Base-by-base conservation (phyloP, 345 rosid genomes). In the Carallia brachiata region DNA sequence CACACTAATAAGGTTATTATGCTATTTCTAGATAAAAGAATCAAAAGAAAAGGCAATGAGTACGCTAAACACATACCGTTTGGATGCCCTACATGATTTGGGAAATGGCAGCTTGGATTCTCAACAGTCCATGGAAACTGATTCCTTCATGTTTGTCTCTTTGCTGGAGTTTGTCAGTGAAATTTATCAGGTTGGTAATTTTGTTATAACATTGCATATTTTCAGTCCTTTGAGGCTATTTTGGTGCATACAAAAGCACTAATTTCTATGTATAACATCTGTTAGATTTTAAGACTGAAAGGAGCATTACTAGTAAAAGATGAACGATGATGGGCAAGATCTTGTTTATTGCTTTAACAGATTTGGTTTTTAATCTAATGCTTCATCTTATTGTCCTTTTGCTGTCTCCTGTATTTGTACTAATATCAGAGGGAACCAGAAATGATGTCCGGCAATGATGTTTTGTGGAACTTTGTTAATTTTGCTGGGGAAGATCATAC, bases 401-500 rank as follows among this genome's bases (percentile, higher is more conserved):
- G 37, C 66, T 27, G 23, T 48, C 12, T 23, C 15, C 50, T 69
- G 44, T 64, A 13, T 61, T 40, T 69, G 50, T 76, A 61, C 66
- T 70, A 31, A 63, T 74, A 79, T 54, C 87, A 94, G 98, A 94
- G 88, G 65, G 98, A 94, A 81, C 89, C 95, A 1, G 97, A 91
- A 84, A 84, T 94, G 52, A 80, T 94, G 73, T 83, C 91, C 75
- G 93, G 93, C 79, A 91, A 94, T 83, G 98, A 94, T 78, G 91
- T 89, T 75, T 79, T 94, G 76, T 94, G 98, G 98, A 94, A 96
- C 34, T 94, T 94, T 78, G 96, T 94, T 77, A 88, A 84, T 78
- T 94, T 94, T 85, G 97, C 97, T 60, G 98, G 98, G 71, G 98
- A 94, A 75, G 98, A 94, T 79, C 98, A 94, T 82, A 88, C 96